Base-by-base conservation (phyloP, 148 eudicot genomes). In the Linanthus parryae region DNA sequence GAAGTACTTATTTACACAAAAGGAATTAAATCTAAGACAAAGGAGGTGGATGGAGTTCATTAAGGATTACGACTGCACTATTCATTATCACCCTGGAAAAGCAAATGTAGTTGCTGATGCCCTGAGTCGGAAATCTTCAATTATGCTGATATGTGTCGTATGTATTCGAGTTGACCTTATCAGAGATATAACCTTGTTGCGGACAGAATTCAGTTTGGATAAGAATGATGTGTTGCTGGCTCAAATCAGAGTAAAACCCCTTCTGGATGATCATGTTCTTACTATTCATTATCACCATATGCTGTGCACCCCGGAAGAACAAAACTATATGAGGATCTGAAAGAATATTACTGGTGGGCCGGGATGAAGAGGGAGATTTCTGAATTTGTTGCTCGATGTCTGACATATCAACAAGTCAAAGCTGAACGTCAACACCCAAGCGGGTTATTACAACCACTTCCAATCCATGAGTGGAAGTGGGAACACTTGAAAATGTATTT, bases 81-180 rank as follows among this genome's bases (percentile, higher is more conserved):
- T 39, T 13, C n/a, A n/a, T n/a, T n/a, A n/a, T n/a, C 44, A 8
- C 14, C n/a, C 44, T 19, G 0, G 15, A 5, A 42, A 42, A 13
- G 46, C 46, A 2, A 15, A 42, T 42, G 46, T 42, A 12, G 22
- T 42, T 17, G 46, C 46, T 3, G 46, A 42, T 17, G 46, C 20
- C 7, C 13, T 42, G 22, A 42, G 46, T 17, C 4, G 46, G 22
- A 42, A 15, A 24, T 42, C 46, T 2, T 42, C 46, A 4, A 42
- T 16, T 15, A 24, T n/a, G n/a, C n/a, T n/a, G 46, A 15, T 6
- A 17, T 1, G 9, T 39, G 44, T 7, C 10, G 6, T 39, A n/a
- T n/a, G n/a, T n/a, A n/a, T n/a, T n/a, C n/a, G n/a, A n/a, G n/a
- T n/a, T n/a, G n/a, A n/a, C n/a, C n/a, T n/a, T n/a, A n/a, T n/a